Percentiles rank a stretch among this genome's conserved stretches.
These are phyloP conservation scores for Exophiala dermatitidis DNA, from an alignment of 2,329 filamentous ascomycete genomes.

Conservation along the genomic window DNA sequence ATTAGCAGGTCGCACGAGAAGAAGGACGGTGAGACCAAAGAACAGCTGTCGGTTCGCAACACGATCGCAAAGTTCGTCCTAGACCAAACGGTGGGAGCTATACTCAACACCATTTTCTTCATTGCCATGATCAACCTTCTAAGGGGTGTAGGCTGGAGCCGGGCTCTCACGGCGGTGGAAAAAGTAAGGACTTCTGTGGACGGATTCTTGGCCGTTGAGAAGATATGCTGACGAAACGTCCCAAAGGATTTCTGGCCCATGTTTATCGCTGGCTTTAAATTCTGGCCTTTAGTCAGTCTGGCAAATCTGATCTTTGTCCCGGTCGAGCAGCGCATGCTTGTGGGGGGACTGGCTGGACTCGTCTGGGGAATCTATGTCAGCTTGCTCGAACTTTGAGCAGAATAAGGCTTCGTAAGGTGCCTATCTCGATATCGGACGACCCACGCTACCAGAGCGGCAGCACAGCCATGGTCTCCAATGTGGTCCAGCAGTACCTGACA, in stretches of 20 bases:
- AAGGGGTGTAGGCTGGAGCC: slow-evolving; percentile 32
- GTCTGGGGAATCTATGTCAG: slow-evolving; percentile 44
- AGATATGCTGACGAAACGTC: slow-evolving; percentile 30
- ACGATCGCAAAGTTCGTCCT: slow-evolving; percentile 40
- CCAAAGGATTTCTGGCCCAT: slow-evolving; percentile 27
- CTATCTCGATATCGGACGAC: no score
- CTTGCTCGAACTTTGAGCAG: slow-evolving; percentile 32
- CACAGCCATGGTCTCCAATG: no score
- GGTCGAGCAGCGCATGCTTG: slow-evolving; percentile 32
- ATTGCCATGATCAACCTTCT: slow-evolving; percentile 51
- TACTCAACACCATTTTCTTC: slow-evolving; percentile 51
- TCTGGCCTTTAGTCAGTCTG: slow-evolving; percentile 37
- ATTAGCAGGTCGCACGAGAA: not conserved
- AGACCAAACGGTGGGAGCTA: slow-evolving; percentile 51
- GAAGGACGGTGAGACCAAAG: slow-evolving; percentile 6
- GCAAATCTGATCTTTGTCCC: slow-evolving; percentile 35
- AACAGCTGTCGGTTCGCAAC: slow-evolving; percentile 22
- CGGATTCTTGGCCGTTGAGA: slow-evolving; percentile 31
- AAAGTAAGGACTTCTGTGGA: slow-evolving; percentile 27
- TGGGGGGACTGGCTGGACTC: slow-evolving; percentile 34
- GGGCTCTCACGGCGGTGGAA: slow-evolving; percentile 31
- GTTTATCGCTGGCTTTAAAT: slow-evolving; percentile 33
- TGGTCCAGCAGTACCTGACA: no score
- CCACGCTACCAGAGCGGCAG: no score
- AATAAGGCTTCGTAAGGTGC: not conserved